Conservation (phyloP, 2,329 filamentous ascomycete species). For the Huntiella bhutanensis region DNA sequence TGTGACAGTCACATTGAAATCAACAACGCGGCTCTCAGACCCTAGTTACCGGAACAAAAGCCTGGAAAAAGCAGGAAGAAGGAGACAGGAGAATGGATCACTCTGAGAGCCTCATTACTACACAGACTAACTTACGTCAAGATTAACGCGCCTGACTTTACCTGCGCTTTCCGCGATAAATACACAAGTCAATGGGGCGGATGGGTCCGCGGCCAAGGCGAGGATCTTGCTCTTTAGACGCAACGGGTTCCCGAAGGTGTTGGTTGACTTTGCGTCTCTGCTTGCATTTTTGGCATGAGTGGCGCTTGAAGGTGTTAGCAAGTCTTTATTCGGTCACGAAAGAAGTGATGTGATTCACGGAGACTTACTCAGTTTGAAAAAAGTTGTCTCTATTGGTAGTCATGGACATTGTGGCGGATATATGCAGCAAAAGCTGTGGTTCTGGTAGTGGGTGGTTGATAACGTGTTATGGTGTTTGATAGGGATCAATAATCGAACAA, state of each 20-base stretch:
- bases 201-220: constrained; percentile 49
- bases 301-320: constrained; percentile 21
- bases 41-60: background rate
- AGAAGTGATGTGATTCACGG: background rate
- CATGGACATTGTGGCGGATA: constrained; percentile 9
- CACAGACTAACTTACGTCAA: constrained; percentile 39
- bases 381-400: constrained; percentile 63
- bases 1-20: background rate
- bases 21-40: background rate
- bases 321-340: background rate
- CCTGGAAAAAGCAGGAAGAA: background rate
- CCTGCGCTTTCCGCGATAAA: constrained; percentile 82
- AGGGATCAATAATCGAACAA: too few relatives aligned
- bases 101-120: too few relatives aligned
- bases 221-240: constrained; percentile 71
- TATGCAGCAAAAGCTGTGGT: too few relatives aligned
- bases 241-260: constrained; percentile 68
- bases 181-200: constrained; percentile 35
- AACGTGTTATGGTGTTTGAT: too few relatives aligned
- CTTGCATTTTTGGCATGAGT: constrained; percentile 31
- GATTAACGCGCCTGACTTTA: constrained; percentile 49
- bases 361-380: constrained; percentile 72
- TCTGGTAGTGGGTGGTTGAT: too few relatives aligned
- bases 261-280: constrained; percentile 51
- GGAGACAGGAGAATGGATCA: too few relatives aligned